Evolutionary conservation across 345 rosid species (phyloP).

Genomic region (Salix dunnii): DNA sequence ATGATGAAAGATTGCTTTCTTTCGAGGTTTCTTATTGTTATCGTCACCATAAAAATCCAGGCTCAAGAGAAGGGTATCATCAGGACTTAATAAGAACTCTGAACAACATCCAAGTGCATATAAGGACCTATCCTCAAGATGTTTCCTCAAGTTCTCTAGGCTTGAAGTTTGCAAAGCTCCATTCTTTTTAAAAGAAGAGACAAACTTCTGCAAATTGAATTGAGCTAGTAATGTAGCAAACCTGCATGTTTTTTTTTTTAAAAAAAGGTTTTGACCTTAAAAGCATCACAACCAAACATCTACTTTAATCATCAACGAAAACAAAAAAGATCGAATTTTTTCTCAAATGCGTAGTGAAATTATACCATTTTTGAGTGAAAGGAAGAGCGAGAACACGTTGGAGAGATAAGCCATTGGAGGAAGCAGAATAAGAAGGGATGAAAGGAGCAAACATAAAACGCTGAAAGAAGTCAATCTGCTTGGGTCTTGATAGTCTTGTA

Average conservation of each 20-base stretch:
- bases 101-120: conserved; percentile 72
- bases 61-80: conserved; percentile 60
- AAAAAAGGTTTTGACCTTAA: neutral
- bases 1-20: conserved; percentile 67
- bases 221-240: conserved; percentile 62
- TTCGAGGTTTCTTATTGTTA: conserved; percentile 38
- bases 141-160: conserved; percentile 23
- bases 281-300: neutral
- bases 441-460: conserved; percentile 78
- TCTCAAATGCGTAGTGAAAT: neutral
- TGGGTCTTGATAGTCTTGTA: conserved; percentile 61
- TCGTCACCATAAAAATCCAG: conserved; percentile 49
- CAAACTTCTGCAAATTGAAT: conserved; percentile 68
- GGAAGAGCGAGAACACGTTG: conserved; percentile 67
- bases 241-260: conserved; percentile 36
- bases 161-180: conserved; percentile 31
- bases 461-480: conserved; percentile 80
- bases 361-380: neutral
- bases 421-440: conserved; percentile 57
- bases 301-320: neutral
- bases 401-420: conserved; percentile 42
- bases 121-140: conserved; percentile 59
- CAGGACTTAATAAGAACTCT: conserved; percentile 61
- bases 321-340: neutral
- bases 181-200: conserved; percentile 40